These are phyloP conservation scores for Alternaria ethzedia DNA, from an alignment of 2,329 filamentous ascomycete genomes.

Conservation along the genomic window DNA sequence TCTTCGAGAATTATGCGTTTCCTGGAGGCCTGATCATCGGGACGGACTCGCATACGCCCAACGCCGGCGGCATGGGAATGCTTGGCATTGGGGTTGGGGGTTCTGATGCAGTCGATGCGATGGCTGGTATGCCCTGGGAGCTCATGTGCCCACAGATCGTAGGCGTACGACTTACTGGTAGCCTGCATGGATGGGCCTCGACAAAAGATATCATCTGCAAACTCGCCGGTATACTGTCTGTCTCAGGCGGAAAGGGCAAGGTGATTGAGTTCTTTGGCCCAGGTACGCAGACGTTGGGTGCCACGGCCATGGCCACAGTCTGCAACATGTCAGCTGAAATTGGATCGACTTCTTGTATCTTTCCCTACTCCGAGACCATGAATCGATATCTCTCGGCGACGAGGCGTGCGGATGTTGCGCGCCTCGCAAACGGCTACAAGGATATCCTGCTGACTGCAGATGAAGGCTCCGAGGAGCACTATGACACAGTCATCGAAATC, in stretches of 20 bases:
- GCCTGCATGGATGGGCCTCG: conserved; percentile 40
- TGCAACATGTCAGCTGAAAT: conserved; percentile 51
- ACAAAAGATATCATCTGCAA: conserved; percentile 50
- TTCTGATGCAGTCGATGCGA: conserved; percentile 37
- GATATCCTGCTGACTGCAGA: conserved; percentile 35
- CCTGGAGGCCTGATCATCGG: conserved; percentile 48
- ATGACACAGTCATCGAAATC: conserved; percentile 47
- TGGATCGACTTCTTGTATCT: conserved; percentile 48
- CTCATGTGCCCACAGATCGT: conserved; percentile 41
- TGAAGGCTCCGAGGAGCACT: conserved; percentile 38
- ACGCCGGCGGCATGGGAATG: conserved; percentile 48
- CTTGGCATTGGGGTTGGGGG: conserved; percentile 44
- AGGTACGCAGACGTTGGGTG: conserved; percentile 38
- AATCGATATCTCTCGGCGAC: conserved; percentile 42
- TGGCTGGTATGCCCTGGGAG: conserved; percentile 47
- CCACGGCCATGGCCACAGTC: conserved; percentile 49
- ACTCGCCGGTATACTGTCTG: conserved; percentile 44
- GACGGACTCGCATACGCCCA: conserved; percentile 50
- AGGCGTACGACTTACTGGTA: conserved; percentile 41
- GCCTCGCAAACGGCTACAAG: conserved; percentile 28
- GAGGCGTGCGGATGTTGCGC: conserved; percentile 30
- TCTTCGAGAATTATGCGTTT: conserved; percentile 51
- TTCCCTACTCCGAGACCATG: conserved; percentile 47
- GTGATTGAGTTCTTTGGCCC: conserved; percentile 49
- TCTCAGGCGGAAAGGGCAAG: conserved; percentile 46